Evolutionary conservation across 352 stramenopile species (phyloP).

Genomic region (Globisporangium megalacanthum): DNA sequence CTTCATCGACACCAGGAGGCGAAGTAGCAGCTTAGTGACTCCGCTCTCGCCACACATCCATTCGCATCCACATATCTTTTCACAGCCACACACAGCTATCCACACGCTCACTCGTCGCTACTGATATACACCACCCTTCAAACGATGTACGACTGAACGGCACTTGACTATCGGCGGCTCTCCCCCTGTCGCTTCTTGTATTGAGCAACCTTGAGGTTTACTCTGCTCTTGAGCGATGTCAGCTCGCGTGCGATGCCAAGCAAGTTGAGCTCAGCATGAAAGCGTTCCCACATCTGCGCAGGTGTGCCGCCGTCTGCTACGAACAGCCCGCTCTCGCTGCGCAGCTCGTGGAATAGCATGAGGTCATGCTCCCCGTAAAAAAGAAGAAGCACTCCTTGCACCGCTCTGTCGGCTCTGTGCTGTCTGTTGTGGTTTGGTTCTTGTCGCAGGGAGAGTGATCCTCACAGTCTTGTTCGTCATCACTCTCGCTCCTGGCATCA

Average conservation of each 20-base stretch:
- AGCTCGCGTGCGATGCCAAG: not conserved
- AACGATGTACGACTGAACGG: not conserved
- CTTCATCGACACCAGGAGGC: not conserved
- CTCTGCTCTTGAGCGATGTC: not conserved
- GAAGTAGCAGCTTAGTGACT: not conserved
- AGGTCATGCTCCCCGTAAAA: not conserved
- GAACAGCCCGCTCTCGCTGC: not conserved
- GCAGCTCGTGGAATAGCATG: not conserved
- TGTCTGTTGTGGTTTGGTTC: too few relatives aligned
- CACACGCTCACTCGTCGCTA: not conserved
- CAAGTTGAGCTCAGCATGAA: not conserved
- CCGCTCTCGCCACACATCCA: not conserved
- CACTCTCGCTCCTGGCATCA: too few relatives aligned
- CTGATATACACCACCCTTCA: too few relatives aligned
- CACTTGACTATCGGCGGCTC: not conserved
- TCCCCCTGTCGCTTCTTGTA: not conserved
- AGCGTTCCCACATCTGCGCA: not conserved
- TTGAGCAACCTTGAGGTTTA: not conserved
- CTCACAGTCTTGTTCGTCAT: too few relatives aligned
- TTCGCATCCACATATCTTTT: not conserved
- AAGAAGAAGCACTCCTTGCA: too few relatives aligned
- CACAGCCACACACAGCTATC: not conserved
- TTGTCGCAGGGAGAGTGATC: too few relatives aligned
- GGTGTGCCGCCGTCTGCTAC: not conserved
- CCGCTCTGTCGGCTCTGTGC: too few relatives aligned